phyloP scores from a whole-genome alignment of 257 asterid genomes.

The Solanum infundibuliforme region DNA sequence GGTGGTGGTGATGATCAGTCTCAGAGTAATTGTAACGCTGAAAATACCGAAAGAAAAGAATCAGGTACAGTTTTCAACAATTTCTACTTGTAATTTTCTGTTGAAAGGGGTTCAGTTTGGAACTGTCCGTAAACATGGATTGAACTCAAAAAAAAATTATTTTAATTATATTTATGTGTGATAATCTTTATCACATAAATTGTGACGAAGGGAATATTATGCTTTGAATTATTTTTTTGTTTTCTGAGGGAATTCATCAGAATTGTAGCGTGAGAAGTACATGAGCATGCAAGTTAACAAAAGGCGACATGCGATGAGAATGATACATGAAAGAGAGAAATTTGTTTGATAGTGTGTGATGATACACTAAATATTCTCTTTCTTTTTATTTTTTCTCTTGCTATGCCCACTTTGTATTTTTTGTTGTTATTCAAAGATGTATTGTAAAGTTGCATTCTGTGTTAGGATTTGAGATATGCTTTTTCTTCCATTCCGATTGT shows the following conservation, averaged over 20 bases:
- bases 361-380: slow-evolving; percentile 3
- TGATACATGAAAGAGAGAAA: slow-evolving; percentile 1
- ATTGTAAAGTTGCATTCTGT: slow-evolving; percentile 1
- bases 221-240: neutral
- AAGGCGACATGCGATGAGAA: neutral
- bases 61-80: slow-evolving; percentile 3
- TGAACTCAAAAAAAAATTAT: neutral
- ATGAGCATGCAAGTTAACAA: neutral
- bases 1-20: slow-evolving; percentile 10
- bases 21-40: neutral
- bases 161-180: neutral
- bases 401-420: neutral
- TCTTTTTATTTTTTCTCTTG: neutral
- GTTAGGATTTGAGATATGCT: slow-evolving; percentile 2
- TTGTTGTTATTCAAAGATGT: neutral
- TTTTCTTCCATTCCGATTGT: slow-evolving; percentile 5
- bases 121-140: neutral
- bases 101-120: neutral
- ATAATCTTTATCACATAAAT: neutral
- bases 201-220: neutral
- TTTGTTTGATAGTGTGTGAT: neutral
- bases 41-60: slow-evolving; percentile 34
- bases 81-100: neutral
- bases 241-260: neutral
- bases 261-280: neutral